phyloP scores from a whole-genome alignment of 768 basidiomycete species.

The Sporobolomyces roseus region DNA sequence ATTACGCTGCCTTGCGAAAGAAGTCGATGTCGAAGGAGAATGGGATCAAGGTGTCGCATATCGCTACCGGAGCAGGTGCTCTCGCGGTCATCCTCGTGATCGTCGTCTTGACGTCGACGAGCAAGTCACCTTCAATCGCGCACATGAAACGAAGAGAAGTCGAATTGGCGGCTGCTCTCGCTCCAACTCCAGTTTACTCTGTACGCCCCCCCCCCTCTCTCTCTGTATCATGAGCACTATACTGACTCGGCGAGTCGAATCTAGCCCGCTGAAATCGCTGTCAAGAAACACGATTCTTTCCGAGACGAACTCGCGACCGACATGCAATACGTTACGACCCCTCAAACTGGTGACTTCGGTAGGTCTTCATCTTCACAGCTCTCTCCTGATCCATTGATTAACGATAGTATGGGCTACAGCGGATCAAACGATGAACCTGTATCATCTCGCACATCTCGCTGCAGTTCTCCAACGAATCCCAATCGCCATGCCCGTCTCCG shows the following conservation, averaged over 20 bases:
- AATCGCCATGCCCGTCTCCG: constrained; percentile 28
- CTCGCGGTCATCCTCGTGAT: constrained; percentile 17
- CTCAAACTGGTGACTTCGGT: constrained; percentile 35
- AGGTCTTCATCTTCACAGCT: neutral
- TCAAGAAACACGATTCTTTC: constrained; percentile 32
- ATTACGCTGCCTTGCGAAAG: constrained; percentile 26
- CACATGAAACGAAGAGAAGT: constrained; percentile 35
- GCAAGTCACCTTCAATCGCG: constrained; percentile 23
- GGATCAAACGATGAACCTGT: constrained; percentile 38
- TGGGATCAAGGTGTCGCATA: constrained; percentile 3
- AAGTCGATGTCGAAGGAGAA: neutral
- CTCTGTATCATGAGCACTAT: no score
- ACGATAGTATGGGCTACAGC: neutral
- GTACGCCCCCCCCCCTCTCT: neutral
- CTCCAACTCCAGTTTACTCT: neutral
- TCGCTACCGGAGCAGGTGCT: constrained; percentile 13
- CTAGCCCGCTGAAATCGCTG: constrained; percentile 2
- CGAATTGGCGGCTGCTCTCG: constrained; percentile 24
- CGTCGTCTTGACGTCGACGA: constrained; percentile 2
- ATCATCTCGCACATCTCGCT: constrained; percentile 38
- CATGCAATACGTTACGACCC: constrained; percentile 29
- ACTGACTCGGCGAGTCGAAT: neutral
- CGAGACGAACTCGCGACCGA: constrained; percentile 30
- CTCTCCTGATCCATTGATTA: accelerated
- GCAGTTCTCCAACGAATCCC: constrained; percentile 29